Base-by-base conservation (phyloP, 2,329 filamentous ascomycete genomes). In the Trichoderma polysporum region DNA sequence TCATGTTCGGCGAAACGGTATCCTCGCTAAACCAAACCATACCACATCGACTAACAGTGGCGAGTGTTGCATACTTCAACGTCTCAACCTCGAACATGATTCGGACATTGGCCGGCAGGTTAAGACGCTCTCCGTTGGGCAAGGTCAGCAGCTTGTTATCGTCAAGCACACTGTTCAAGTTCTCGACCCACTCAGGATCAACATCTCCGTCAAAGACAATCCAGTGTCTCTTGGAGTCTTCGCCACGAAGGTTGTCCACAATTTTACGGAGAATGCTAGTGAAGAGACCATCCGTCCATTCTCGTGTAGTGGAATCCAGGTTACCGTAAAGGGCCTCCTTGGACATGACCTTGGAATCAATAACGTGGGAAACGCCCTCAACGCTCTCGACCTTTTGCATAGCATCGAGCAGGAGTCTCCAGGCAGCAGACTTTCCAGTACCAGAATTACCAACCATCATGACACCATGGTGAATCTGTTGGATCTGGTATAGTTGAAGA, bases 11-110 rank as follows among this genome's bases (percentile, higher is more conserved):
- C 35, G 93, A 94, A 47, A 99, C 94, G 31, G 94, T 98, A 75
- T 99, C 96, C 74, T 97, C 94, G 76, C 93, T 99, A 81, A 98
- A 99, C 95, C 95, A 99, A 15, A 99, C 96, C 95, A 99, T 99
- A 85, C 95, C 95, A 78, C 95, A 99, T 81, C 95, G 93, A 89
- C 92, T 96, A 75, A 99, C 95, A n/a, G 95, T 99, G 66, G 95
- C 95, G 52, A 99, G 87, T 0, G 95, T 99, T 41, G 95, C 95
- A 76, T 99, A 99, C 76, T 96, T 97, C 68, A 99, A 84, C 3
- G 90, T 98, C 81, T 99, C 96, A 39, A 99, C 95, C 82, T 99
- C 95, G 75, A 99, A 99, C 94, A 99, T 97, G 80, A 99, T 97
- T 72, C 96, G 92, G 29, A 99, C 95, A 75, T 99, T 99, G 2